These are phyloP conservation scores for Epichloe aotearoae DNA, from an alignment of 2,329 filamentous ascomycete genomes.

Conservation along the genomic window DNA sequence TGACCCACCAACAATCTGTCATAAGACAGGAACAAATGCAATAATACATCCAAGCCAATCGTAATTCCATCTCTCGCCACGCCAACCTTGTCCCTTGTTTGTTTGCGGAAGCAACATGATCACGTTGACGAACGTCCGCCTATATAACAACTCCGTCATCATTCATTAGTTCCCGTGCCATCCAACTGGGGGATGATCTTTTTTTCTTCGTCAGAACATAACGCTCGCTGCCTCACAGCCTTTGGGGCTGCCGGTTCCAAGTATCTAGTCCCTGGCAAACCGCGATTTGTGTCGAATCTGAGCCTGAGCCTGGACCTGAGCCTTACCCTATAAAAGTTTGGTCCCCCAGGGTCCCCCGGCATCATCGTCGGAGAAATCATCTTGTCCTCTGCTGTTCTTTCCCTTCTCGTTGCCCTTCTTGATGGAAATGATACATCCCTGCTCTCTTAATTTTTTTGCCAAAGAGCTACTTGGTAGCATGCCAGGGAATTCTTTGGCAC, in stretches of 20 bases:
- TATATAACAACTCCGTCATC: no score
- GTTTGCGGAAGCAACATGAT: neutral
- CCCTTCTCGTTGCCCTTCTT: conserved; percentile 70
- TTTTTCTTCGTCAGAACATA: no score
- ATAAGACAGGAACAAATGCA: neutral
- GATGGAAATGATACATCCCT: conserved; percentile 73
- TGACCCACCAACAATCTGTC: neutral
- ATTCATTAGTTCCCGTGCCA: no score
- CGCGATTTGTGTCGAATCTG: no score
- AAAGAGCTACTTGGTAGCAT: conserved; percentile 67
- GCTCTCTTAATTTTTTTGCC: conserved; percentile 61
- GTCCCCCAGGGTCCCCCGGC: conserved; percentile 6
- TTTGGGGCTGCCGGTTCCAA: neutral
- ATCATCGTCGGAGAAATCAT: conserved; percentile 10
- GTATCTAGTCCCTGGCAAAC: neutral
- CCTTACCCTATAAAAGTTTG: conserved; percentile 6
- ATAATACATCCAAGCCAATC: neutral
- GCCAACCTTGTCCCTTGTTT: neutral
- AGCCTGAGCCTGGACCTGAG: no score
- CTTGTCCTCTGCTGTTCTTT: conserved; percentile 6
- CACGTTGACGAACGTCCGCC: no score
- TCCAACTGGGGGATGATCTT: no score
- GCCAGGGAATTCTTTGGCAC: conserved; percentile 74
- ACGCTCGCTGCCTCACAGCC: neutral
- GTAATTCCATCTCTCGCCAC: neutral